Base-by-base conservation (phyloP, 192 early-diverging fungal species). In the Coemansia sp. region DNA sequence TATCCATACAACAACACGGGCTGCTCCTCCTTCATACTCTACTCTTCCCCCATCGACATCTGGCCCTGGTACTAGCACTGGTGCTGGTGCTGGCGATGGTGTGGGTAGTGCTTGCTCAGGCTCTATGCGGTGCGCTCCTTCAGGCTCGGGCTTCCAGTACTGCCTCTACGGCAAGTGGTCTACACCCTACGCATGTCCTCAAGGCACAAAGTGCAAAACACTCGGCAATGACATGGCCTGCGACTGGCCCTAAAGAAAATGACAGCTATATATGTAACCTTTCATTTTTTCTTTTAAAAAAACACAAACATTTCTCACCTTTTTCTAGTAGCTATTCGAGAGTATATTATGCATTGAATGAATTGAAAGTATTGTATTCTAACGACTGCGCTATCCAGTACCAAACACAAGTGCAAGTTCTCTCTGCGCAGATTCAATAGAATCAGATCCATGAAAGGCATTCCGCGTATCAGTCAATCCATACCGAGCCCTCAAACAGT, bases 391-490 rank as follows among this genome's bases (percentile, higher is more conserved):
- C 24, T 19, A 26, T 55, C 23, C 19, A 55, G n/a, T n/a, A 17
- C 45, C 78, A 56, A 88, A 88, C 25, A 86, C 76, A 34, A 83
- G 80, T 4, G 45, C 40, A 3, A 88, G 79, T 53, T 88, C 87
- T 7, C 74, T 64, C 20, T 22, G 43, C 14, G 87, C 87, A 0
- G 70, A 80, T 9, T 76, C 78, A 1, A 54, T 50, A 0, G 86
- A 83, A 50, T 88, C 86, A 35, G 85, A 87, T 0, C 87, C 87
- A 56, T 89, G 87, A 33, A 87, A 87, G 1, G 85, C 85, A 51
- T 88, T 88, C 19, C 87, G 41, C 2, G 87, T 87, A 51, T 89
- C 87, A 0, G 85, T 87, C 57, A 89, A 49, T 2, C 85, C 87
- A 55, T 79, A 87, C 3, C 78, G 50, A 8, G 85, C 78, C 17